Base-by-base conservation (phyloP, 208 protist species). In the Crithidia brevicula region DNA sequence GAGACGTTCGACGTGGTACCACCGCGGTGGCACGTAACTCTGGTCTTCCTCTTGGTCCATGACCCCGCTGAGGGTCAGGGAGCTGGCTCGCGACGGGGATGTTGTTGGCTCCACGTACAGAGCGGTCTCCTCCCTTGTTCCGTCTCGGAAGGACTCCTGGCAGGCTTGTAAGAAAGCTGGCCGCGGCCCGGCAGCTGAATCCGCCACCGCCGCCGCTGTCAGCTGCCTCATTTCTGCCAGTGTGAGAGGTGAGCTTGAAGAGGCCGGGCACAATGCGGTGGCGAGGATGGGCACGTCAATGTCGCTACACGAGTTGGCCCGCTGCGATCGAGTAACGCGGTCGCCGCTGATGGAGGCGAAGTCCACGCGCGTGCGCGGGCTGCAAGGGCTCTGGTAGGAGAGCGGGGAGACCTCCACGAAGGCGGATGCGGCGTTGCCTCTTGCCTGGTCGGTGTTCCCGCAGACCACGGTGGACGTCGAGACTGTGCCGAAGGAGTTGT, bases 11-110 rank as follows among this genome's bases (percentile, higher is more conserved):
- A 51, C 11, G 28, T 40, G 38, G 20, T 59, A 51, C 11, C 20
- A 68, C 27, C 38, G 47, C 16, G 62, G 62, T 7, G 62, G 62
- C 49, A 59, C 27, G 38, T 68, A 68, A 1, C 16, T 38, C n/a
- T n/a, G n/a, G 1, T 58, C 51, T 4, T 50, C 30, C 22, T 8
- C 8, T 23, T 47, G 38, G 10, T 8, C 38, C 31, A n/a, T n/a
- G n/a, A n/a, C n/a, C n/a, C n/a, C n/a, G n/a, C n/a, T n/a, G n/a
- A n/a, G n/a, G n/a, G n/a, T n/a, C n/a, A n/a, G n/a, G 15, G 56
- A 49, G 56, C 27, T 30, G 2, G 16, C 22, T 4, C 27, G 25
- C 3, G 56, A 62, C 18, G 22, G 25, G 4, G 56, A 8, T 1
- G 11, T 4, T 13, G 20, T 1, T 23, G 18, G 13, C 5, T 57